Conservation (phyloP, 768 basidiomycete species). For the Ramaria rubella region DNA sequence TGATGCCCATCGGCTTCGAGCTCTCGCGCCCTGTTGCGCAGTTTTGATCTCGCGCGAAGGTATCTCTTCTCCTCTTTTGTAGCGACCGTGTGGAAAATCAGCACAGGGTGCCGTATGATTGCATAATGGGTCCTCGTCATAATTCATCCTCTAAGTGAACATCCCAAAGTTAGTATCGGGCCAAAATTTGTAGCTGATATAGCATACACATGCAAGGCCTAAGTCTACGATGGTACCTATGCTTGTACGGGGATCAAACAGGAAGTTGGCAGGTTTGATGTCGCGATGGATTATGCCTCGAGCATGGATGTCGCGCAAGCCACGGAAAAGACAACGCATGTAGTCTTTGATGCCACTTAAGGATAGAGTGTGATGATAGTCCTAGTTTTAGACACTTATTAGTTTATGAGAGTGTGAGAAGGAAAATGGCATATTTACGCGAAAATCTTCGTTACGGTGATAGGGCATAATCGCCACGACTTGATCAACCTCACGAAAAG, state of each 20-base stretch:
- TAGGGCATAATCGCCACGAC: slow-evolving; percentile 94
- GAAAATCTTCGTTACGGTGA: slow-evolving; percentile 86
- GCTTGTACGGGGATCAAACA: slow-evolving; percentile 81
- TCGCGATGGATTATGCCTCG: slow-evolving; percentile 91
- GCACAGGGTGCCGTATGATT: slow-evolving; percentile 66
- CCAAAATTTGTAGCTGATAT: not conserved
- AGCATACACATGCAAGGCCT: slow-evolving; percentile 84
- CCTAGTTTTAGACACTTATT: slow-evolving; percentile 24
- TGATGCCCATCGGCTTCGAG: slow-evolving; percentile 38
- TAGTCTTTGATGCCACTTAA: slow-evolving; percentile 77
- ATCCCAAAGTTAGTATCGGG: not conserved
- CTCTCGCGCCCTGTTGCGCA: slow-evolving; percentile 39
- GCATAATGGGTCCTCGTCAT: slow-evolving; percentile 38
- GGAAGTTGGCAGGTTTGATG: slow-evolving; percentile 96
- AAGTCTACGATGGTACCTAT: slow-evolving; percentile 90
- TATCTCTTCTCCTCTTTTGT: slow-evolving; percentile 37
- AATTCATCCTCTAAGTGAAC: slow-evolving; percentile 6
- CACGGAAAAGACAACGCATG: slow-evolving; percentile 86
- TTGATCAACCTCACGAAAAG: slow-evolving; percentile 86
- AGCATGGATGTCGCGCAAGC: slow-evolving; percentile 80
- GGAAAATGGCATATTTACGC: slow-evolving; percentile 48
- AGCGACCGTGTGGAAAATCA: slow-evolving; percentile 63
- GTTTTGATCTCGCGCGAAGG: slow-evolving; percentile 47
- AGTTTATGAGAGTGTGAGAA: not conserved
- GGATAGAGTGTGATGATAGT: slow-evolving; percentile 71